Base-by-base conservation (phyloP, 768 basidiomycete genomes). In the Polyporus arcularius region DNA sequence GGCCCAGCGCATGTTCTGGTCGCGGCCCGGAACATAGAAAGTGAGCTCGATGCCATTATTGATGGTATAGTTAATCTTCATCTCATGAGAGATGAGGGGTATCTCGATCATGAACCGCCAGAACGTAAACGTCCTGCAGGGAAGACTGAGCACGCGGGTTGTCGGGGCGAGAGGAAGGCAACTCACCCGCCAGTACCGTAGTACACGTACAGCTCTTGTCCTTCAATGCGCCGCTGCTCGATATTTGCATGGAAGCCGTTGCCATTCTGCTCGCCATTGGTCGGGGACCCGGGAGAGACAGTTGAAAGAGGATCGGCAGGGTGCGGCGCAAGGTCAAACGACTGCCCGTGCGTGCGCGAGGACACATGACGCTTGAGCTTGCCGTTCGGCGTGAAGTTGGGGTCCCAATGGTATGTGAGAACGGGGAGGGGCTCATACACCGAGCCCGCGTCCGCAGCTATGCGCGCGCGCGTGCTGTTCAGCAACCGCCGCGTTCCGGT, bases 71-170 rank as follows among this genome's bases (percentile, higher is more conserved):
- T 75, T 79, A 53, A 98, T 80, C 51, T 79, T 76, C 82, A 94
- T 90, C 76, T 96, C 92, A 40, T 78, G 76, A 9, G 78, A 74
- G 1, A 81, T 79, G 2, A 98, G 73, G 0, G 93, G 94, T 56
- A 99, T 81, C 63, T 88, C 85, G 50, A 98, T 85, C 68, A 87
- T 79, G 76, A 98, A 98, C 55, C 96, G 82, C 91, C 94, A 98
- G 78, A 99, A 99, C 1, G 93, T 93, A 70, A 85, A 94, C 0
- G 89, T 88, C 4, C 94, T 96, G 60, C 50, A 14, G 31, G 21
- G 7, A 28, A 55, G 26, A 58, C 16, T 50, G 32, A 42, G 4
- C 40, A 21, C 14, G 14, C 10, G 1, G 14, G 9, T 30, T n/a
- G 4, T 16, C 0, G 26, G 8, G 40, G 53, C 11, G 1, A 43